phyloP scores from a whole-genome alignment of 2,329 filamentous ascomycete genomes.

The Torrubiellomyces zombiae region DNA sequence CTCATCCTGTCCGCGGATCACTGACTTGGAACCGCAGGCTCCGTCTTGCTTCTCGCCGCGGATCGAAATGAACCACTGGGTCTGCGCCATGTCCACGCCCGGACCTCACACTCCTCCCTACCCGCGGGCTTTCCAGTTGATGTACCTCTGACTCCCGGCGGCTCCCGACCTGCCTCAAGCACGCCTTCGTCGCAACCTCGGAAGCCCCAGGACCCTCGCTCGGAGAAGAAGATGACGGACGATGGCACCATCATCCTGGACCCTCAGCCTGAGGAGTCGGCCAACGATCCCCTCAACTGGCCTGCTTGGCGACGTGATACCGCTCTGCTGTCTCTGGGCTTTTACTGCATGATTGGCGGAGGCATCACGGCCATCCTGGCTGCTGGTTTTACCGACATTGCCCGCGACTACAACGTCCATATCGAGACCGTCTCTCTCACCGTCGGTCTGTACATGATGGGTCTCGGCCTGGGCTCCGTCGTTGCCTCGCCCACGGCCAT shows the following conservation, averaged over 20 bases:
- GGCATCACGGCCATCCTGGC: slow-evolving; percentile 84
- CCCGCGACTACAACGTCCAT: slow-evolving; percentile 44
- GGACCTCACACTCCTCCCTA: slow-evolving; percentile 27
- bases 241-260: slow-evolving; percentile 78
- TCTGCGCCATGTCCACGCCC: slow-evolving; percentile 4
- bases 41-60: slow-evolving; percentile 6
- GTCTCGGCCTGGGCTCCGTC: slow-evolving; percentile 70
- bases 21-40: slow-evolving; percentile 4
- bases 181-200: slow-evolving; percentile 4
- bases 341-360: slow-evolving; percentile 86
- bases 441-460: slow-evolving; percentile 88
- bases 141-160: slow-evolving; percentile 13
- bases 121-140: slow-evolving; percentile 26
- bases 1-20: neutral
- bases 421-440: slow-evolving; percentile 67
- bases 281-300: slow-evolving; percentile 91
- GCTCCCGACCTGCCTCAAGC: slow-evolving; percentile 6
- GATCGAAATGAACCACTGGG: slow-evolving; percentile 7
- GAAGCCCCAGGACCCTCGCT: slow-evolving; percentile 7
- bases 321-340: slow-evolving; percentile 66
- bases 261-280: slow-evolving; percentile 79
- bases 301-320: slow-evolving; percentile 62
- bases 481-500: slow-evolving; percentile 83
- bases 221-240: slow-evolving; percentile 54
- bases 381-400: slow-evolving; percentile 74